These are phyloP conservation scores for Cladosporium sp. DNA, from an alignment of 2,329 filamentous ascomycete species.

Conservation along the genomic window DNA sequence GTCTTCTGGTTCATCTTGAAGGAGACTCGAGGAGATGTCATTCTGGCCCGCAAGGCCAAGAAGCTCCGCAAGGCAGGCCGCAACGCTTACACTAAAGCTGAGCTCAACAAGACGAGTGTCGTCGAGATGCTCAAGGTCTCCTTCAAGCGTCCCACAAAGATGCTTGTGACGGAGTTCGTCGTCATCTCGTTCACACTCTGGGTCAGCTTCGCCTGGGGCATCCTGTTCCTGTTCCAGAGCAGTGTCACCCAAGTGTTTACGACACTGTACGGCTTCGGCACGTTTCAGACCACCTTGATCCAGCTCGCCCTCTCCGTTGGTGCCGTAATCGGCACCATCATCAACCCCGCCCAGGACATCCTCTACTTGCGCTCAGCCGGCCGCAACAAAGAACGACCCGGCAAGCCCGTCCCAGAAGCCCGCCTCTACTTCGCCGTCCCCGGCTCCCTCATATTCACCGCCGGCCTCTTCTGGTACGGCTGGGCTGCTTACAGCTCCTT, in stretches of 20 bases:
- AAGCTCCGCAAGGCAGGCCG: slow-evolving; percentile 36
- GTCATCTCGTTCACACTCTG: slow-evolving; percentile 42
- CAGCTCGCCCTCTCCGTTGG: slow-evolving; percentile 40
- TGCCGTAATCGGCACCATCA: slow-evolving; percentile 28
- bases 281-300: slow-evolving; percentile 36
- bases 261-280: slow-evolving; percentile 35
- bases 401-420: slow-evolving; percentile 31
- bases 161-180: slow-evolving; percentile 45
- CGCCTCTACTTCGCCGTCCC: slow-evolving; percentile 45
- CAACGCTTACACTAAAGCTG: slow-evolving; percentile 40
- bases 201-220: slow-evolving; percentile 25
- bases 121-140: slow-evolving; percentile 28
- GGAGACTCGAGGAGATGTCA: slow-evolving; percentile 46
- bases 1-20: slow-evolving; percentile 32
- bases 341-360: slow-evolving; percentile 13
- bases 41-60: slow-evolving; percentile 46
- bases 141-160: slow-evolving; percentile 35
- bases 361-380: slow-evolving; percentile 16
- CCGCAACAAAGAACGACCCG: slow-evolving; percentile 13
- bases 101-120: slow-evolving; percentile 33
- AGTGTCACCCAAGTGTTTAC: slow-evolving; percentile 44
- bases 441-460: slow-evolving; percentile 42
- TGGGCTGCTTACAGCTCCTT: slow-evolving; percentile 44
- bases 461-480: slow-evolving; percentile 48
- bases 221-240: slow-evolving; percentile 41